Evolutionary conservation across 257 asterid genomes (phyloP), one percentile per base, ranked within the genome.

Genomic region (Gardenia jasminoides): DNA sequence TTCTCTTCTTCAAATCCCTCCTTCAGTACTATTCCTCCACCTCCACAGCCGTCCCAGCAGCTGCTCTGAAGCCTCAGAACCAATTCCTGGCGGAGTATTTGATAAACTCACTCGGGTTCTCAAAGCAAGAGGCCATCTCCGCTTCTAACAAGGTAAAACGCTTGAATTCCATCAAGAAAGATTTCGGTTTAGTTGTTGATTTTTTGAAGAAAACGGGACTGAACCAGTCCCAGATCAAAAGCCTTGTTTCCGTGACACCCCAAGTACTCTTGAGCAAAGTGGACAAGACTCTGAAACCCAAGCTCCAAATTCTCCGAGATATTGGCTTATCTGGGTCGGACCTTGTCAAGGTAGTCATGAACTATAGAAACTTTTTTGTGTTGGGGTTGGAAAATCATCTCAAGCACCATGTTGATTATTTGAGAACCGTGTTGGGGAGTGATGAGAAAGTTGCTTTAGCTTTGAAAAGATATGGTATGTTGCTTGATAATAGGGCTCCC

Each of bases 271-370:
- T 59, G 30, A 15, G 6, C 70, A 66, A 70, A 46, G 78, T 59
- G 50, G 43, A 52, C 3, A 82, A 74, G 74, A 78, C 43, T 80
- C 69, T 78, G 12, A 65, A 78, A 59, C 83, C 85, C 47, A 82
- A 74, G 75, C 7, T 74, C 19, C 28, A 59, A 67, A 36, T 31
- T 46, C 68, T 68, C 8, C 24, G 41, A n/a, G 80, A 74, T 10
- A 39, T 78, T 6, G 64, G 77, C 10, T 19, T 78, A 17, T 54
- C 70, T 52, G 46, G 76, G 69, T 68, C 26, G 61, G 81, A 79
- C 11, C 41, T 71, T 5, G 62, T 62, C 22, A 46, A 79, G 64
- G 48, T 75, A 0, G 26, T 80, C 16, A 26, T 30, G 8, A 36
- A 20, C 6, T 62, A 68, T 22, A 26, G 12, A 39, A 13, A 31